A percentile compares a stretch with the other conserved stretches of the same genome.
phyloP scores from a whole-genome alignment of 805 yeast genomes.

The Priceomyces fermenticarens region DNA sequence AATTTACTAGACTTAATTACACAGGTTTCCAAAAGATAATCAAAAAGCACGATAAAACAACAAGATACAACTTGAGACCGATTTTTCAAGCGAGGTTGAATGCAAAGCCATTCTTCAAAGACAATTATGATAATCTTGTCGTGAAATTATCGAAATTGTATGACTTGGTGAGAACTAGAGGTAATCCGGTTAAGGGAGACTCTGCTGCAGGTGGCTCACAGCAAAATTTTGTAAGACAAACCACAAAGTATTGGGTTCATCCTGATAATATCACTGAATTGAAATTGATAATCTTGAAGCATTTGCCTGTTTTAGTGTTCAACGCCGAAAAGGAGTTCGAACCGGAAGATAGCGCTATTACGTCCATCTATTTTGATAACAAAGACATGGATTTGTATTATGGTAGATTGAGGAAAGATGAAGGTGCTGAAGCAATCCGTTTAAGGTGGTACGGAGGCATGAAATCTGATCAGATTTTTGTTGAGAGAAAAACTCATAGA shows the following conservation, averaged over 20 bases:
- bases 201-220: slow-evolving; percentile 97
- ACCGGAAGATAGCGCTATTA: slow-evolving; percentile 90
- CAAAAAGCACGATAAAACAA: slow-evolving; percentile 93
- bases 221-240: slow-evolving; percentile 97
- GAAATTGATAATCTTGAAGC: slow-evolving; percentile 87
- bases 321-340: slow-evolving; percentile 96
- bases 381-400: slow-evolving; percentile 84
- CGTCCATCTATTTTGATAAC: slow-evolving; percentile 95
- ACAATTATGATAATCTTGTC: slow-evolving; percentile 84
- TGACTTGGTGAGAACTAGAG: slow-evolving; percentile 92
- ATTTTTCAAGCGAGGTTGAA: slow-evolving; percentile 90
- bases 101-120: slow-evolving; percentile 93
- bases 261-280: slow-evolving; percentile 97
- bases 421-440: slow-evolving; percentile 98
- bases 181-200: slow-evolving; percentile 93
- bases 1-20: slow-evolving; percentile 88
- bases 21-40: slow-evolving; percentile 96
- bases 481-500: slow-evolving; percentile 96
- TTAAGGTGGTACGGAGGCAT: slow-evolving; percentile 99
- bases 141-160: slow-evolving; percentile 86
- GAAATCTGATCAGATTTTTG: slow-evolving; percentile 87
- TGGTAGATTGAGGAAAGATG: slow-evolving; percentile 92
- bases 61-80: slow-evolving; percentile 71
- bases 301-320: slow-evolving; percentile 94
- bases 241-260: slow-evolving; percentile 99